Percentiles rank a stretch among this genome's conserved stretches.
These are phyloP conservation scores for Wickerhamomyces tratensis DNA, from an alignment of 805 yeast genomes.

Conservation along the genomic window DNA sequence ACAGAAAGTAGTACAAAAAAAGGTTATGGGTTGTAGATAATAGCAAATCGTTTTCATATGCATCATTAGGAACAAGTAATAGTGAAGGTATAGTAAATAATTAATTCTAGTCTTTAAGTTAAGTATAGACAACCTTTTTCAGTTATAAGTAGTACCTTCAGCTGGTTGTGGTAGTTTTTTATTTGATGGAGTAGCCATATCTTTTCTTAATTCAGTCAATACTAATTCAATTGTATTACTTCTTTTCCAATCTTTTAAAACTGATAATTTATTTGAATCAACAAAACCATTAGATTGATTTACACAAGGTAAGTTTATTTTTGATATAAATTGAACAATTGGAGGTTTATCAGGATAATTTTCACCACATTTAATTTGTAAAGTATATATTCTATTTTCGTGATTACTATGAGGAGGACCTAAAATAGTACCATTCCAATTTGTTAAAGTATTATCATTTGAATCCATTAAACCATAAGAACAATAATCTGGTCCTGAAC, in stretches of 20 bases:
- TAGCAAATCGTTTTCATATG: no score
- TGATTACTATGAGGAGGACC: constrained; percentile 94
- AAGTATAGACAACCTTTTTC: no score
- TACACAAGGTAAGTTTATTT: constrained; percentile 90
- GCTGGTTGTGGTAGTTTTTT: constrained; percentile 85
- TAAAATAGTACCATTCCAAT: constrained; percentile 96
- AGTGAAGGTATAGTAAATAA: no score
- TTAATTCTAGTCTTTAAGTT: no score
- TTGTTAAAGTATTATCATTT: constrained; percentile 86
- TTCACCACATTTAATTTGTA: constrained; percentile 73
- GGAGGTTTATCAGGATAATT: constrained; percentile 90
- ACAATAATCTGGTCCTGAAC: constrained; percentile 92
- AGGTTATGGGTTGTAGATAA: no score
- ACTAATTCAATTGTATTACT: constrained; percentile 91
- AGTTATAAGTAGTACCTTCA: constrained; percentile 65
- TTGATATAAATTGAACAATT: constrained; percentile 64
- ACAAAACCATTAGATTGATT: constrained; percentile 51
- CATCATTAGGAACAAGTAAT: no score
- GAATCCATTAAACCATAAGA: constrained; percentile 88
- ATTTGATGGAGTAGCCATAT: constrained; percentile 78
- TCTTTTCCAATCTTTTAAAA: constrained; percentile 79
- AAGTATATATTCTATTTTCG: constrained; percentile 86
- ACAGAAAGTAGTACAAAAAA: no score
- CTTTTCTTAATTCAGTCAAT: constrained; percentile 77
- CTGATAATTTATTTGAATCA: constrained; percentile 44